Evolutionary conservation across 75 land plant genomes (phyloP).

Genomic region (Azolla pinnata): DNA sequence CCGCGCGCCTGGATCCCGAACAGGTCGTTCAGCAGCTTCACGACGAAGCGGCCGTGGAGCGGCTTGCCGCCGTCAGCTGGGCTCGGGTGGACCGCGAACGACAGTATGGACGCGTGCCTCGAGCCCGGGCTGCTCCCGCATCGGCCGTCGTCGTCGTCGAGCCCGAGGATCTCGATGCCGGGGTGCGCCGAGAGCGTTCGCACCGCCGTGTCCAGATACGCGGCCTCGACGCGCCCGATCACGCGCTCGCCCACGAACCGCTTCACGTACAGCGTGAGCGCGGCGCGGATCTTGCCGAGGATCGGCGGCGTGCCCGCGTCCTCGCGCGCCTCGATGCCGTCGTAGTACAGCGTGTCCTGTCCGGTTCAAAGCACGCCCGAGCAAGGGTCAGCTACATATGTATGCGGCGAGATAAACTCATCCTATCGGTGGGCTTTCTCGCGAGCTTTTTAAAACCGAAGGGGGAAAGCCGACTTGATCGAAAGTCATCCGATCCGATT

Average conservation of each 20-base stretch:
- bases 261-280: constrained; percentile 20
- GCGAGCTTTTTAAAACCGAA: no score
- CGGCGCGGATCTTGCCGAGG: constrained; percentile 17
- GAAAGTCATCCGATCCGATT: no score
- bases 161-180: constrained; percentile 14
- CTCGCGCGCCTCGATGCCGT: constrained; percentile 23
- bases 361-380: background rate
- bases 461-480: no score
- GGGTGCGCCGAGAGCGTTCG: constrained; percentile 1
- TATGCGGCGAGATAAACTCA: no score
- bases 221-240: constrained; percentile 4
- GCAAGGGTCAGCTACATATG: background rate
- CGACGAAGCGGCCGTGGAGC: constrained; percentile 46
- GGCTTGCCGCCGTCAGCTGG: constrained; percentile 20
- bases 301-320: constrained; percentile 27
- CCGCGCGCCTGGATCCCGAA: constrained; percentile 58
- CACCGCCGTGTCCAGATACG: constrained; percentile 4
- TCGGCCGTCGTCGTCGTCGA: constrained; percentile 9
- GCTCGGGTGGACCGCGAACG: background rate
- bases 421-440: no score
- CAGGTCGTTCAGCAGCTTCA: constrained; percentile 45
- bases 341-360: constrained; percentile 21
- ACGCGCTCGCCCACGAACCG: constrained; percentile 13
- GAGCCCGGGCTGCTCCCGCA: no score
- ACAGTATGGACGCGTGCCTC: constrained; percentile 6